A percentile compares a stretch with the other conserved stretches of the same genome.
Evolutionary conservation across 148 eudicot species (phyloP).

Genomic region (Rhododendron simsii): DNA sequence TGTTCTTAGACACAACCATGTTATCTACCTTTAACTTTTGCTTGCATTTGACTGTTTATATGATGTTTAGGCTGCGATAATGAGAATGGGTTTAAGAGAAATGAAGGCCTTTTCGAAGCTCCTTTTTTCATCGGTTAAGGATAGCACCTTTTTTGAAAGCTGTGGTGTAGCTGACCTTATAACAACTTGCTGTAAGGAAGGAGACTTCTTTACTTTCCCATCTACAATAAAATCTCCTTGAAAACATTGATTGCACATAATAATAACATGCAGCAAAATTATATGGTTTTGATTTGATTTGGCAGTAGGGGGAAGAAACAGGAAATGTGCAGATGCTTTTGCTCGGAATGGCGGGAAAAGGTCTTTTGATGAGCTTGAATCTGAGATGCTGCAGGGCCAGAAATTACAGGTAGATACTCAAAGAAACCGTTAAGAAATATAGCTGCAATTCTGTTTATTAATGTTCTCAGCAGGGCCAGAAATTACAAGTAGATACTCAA

Average conservation of each 20-base stretch:
- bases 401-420: conserved; percentile 63
- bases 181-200: conserved; percentile 81
- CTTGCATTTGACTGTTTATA: not conserved
- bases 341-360: conserved; percentile 79
- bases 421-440: not conserved
- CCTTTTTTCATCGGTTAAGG: conserved; percentile 75
- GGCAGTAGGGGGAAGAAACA: conserved; percentile 93
- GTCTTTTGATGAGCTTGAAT: conserved; percentile 92
- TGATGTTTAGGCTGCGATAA: conserved; percentile 79
- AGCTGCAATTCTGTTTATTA: not conserved
- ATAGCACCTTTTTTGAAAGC: conserved; percentile 88
- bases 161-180: conserved; percentile 98
- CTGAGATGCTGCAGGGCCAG: conserved; percentile 92
- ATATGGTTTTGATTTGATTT: conserved; percentile 11
- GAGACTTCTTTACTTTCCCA: not conserved
- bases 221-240: not conserved
- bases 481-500: conserved; percentile 56
- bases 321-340: conserved; percentile 93
- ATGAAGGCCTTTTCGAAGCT: conserved; percentile 95
- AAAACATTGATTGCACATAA: not conserved
- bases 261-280: not conserved
- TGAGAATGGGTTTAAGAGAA: conserved; percentile 96
- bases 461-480: conserved; percentile 57
- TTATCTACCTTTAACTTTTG: not conserved
- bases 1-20: not conserved